Base-by-base conservation (phyloP, 805 yeast genomes). In the Ascoidea rubescens region DNA sequence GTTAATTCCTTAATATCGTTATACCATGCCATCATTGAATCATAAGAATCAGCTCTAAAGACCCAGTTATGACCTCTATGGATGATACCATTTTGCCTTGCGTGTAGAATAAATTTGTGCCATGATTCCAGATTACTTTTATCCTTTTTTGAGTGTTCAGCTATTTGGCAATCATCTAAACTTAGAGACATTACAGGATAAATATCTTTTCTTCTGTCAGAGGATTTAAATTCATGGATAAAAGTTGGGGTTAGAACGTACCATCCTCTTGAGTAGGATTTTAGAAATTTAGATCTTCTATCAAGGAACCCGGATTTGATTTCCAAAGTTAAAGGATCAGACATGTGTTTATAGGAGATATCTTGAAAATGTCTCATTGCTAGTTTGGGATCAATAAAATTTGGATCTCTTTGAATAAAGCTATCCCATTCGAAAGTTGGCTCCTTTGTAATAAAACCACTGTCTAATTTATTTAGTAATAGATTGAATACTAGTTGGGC, bases 1-100 rank as follows among this genome's bases (percentile, higher is more conserved):
- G 93, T 84, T 58, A 89, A 71, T 48, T 71, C 72, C 63, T 82
- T 80, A 58, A 91, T 72, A 62, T 86, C 95, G 57, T 78, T 78
- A 66, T 78, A 87, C 99, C 99, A 91, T 45, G 72, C 75, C 64
- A 83, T 79, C 91, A 89, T 87, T 37, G 75, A 66, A 46, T 82
- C 84, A 60, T 84, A 85, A 49, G 84, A 77, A 61, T 86, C 93
- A n/a, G 95, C 83, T 57, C 95, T 76, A 71, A 91, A 90, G n/a
- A 90, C 93, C 87, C 93, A 88, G 60, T 88, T 89, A 68, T 90
- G 97, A 47, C 88, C 87, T 61, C 87, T 75, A 56, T 81, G 83
- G 56, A 87, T 73, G 54, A 84, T 69, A 12, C 93, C 93, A 55
- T 80, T 79, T 56, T 82, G 81, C 60, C 84, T 87, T 16, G 89